These are phyloP conservation scores for Iberis pinnata DNA, from an alignment of 345 rosid species.

Conservation along the genomic window DNA sequence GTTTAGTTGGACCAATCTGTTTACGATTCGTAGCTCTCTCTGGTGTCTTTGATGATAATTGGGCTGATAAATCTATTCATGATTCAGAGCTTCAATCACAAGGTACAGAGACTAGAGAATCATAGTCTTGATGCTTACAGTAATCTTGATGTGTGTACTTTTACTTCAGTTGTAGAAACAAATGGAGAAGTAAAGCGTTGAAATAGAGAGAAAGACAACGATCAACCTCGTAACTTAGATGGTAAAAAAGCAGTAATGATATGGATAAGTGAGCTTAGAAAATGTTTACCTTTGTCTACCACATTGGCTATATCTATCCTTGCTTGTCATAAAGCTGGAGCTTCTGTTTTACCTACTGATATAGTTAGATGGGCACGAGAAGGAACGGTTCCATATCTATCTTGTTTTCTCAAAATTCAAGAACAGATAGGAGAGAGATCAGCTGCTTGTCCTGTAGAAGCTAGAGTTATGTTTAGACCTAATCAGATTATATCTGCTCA, in stretches of 20 bases:
- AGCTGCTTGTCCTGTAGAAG: slow-evolving; percentile 52
- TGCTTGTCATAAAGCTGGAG: slow-evolving; percentile 67
- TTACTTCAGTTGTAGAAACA: neutral
- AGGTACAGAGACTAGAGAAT: too few species aligned
- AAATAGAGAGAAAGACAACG: slow-evolving; percentile 8
- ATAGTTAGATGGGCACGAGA: slow-evolving; percentile 58
- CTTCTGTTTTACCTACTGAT: slow-evolving; percentile 61
- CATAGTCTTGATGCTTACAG: neutral
- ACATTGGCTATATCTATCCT: slow-evolving; percentile 65
- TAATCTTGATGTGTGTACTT: neutral
- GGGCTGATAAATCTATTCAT: slow-evolving; percentile 53
- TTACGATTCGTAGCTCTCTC: slow-evolving; percentile 45
- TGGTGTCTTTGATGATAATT: slow-evolving; percentile 39
- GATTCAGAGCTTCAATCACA: slow-evolving; percentile 47
- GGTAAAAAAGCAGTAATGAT: slow-evolving; percentile 58
- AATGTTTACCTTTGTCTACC: slow-evolving; percentile 43
- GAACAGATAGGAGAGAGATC: slow-evolving; percentile 43
- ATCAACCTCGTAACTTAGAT: slow-evolving; percentile 45
- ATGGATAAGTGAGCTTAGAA: slow-evolving; percentile 53
- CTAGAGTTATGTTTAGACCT: slow-evolving; percentile 61
- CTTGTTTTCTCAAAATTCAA: slow-evolving; percentile 55
- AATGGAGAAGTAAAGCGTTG: slow-evolving; percentile 23
- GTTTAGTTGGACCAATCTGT: slow-evolving; percentile 53
- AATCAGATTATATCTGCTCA: slow-evolving; percentile 41
- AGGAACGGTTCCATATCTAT: slow-evolving; percentile 65